Base-by-base conservation (phyloP, 257 asterid species). In the Solanum etuberosum region DNA sequence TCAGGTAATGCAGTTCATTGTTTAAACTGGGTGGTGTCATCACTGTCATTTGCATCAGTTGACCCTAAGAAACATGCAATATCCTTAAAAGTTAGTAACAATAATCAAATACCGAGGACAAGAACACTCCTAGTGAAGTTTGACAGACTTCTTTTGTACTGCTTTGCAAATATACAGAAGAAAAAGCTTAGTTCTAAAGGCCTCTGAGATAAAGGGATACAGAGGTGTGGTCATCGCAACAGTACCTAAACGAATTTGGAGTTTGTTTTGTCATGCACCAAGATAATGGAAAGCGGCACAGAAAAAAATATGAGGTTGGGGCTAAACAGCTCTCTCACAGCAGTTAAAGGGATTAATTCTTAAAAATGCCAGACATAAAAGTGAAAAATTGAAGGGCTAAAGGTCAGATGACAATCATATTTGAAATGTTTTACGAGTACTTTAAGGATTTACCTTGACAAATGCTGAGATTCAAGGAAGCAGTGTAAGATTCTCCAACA, bases 1-100 rank as follows among this genome's bases (percentile, higher is more conserved):
- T 95, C 63, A 95, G 94, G 93, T 95, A 95, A 57, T 73, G 89
- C 89, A 93, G 94, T 91, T 95, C 98, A 3, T 72, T 86, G 91
- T 93, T 93, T 34, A 95, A 93, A 87, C 91, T 92, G 87, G 98
- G 96, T 6, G 98, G 97, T 35, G 98, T 90, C 98, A 95, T 95
- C 98, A 95, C 88, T 9, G 96, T 94, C 97, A 95, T 90, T 90
- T 95, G 98, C 89, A 91, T 74, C 90, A 94, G 89, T 70, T 88
- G 89, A 74, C 93, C 98, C 97, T 95, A 82, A 59, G 87, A 71
- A 70, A 82, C 25, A 71, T 6, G 46, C 43, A 51, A 25, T 29
- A 25, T 27, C 80, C 54, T 59, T 65, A 77, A 40, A 76, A 12
- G 4, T n/a, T 54, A 4, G 35, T n/a, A 40, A 76, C 23, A 40